These are phyloP conservation scores for Odontarrhena argentea DNA, from an alignment of 345 rosid species.

Conservation along the genomic window DNA sequence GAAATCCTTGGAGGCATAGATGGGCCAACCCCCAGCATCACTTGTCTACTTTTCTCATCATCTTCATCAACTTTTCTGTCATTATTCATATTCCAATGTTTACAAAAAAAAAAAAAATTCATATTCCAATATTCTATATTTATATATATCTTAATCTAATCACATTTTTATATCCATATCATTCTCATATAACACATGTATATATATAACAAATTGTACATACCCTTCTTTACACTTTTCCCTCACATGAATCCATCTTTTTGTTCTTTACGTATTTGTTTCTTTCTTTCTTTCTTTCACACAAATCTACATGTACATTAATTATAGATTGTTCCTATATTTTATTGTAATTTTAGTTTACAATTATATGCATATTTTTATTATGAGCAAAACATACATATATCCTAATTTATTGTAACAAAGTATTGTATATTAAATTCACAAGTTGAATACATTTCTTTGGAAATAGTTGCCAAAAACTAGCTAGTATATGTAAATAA, in stretches of 20 bases:
- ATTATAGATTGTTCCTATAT: not conserved
- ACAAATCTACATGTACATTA: conserved; percentile 4
- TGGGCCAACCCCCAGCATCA: conserved; percentile 44
- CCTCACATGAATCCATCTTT: conserved; percentile 44
- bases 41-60: conserved; percentile 37
- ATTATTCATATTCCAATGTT: conserved; percentile 37
- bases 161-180: not conserved
- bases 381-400: too few relatives aligned
- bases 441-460: conserved; percentile 8
- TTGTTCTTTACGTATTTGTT: conserved; percentile 38
- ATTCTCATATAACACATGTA: conserved; percentile 5
- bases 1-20: conserved; percentile 43
- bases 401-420: too few relatives aligned
- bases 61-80: conserved; percentile 39
- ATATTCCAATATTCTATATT: conserved; percentile 37
- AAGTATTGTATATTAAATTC: not conserved
- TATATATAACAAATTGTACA: conserved; percentile 20
- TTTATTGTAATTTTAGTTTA: not conserved
- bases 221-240: conserved; percentile 45
- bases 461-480: not conserved
- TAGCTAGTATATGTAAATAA: too few relatives aligned
- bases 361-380: not conserved
- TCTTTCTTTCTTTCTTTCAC: conserved; percentile 27
- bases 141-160: conserved; percentile 4
- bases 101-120: too few relatives aligned